Conservation (phyloP, 768 basidiomycete genomes). For the Suillus paluster region DNA sequence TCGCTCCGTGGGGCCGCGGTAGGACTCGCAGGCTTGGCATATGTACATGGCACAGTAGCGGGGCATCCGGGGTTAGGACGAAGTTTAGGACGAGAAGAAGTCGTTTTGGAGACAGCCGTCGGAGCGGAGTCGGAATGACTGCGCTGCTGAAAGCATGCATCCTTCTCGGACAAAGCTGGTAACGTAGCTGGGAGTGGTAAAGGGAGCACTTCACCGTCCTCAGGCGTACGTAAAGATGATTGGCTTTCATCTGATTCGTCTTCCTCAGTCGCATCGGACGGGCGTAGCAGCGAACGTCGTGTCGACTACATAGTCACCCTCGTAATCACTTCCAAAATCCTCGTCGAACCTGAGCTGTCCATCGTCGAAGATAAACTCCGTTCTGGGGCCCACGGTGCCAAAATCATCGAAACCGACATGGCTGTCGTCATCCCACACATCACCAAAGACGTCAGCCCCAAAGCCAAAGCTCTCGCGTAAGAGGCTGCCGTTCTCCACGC, state of each 20-base stretch:
- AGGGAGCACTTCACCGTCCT: conserved; percentile 25
- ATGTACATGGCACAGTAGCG: background rate
- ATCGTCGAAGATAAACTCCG: conserved; percentile 9
- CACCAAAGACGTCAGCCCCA: conserved; percentile 11
- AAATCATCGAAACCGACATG: conserved; percentile 24
- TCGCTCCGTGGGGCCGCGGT: background rate
- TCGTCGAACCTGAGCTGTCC: conserved; percentile 12
- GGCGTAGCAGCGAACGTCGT: conserved; percentile 22
- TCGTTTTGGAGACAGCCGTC: conserved; percentile 22
- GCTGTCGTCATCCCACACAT: conserved; percentile 29
- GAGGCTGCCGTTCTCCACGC: conserved; percentile 28
- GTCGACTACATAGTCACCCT: conserved; percentile 14
- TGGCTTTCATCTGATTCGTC: conserved; percentile 34
- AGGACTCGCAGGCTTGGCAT: background rate
- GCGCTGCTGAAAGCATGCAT: conserved; percentile 1
- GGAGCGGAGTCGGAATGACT: background rate
- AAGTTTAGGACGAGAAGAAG: conserved; percentile 31
- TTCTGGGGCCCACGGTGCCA: conserved; percentile 3
- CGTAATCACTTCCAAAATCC: conserved; percentile 14
- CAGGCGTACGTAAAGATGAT: conserved; percentile 29
- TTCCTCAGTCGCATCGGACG: conserved; percentile 32
- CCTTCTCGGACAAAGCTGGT: background rate
- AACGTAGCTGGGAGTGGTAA: conserved; percentile 6
- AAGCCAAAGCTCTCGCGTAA: conserved; percentile 28
- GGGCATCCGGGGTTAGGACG: conserved; percentile 16